phyloP scores from a whole-genome alignment of 2,329 filamentous ascomycete species.

The Fusarium tuaranense region DNA sequence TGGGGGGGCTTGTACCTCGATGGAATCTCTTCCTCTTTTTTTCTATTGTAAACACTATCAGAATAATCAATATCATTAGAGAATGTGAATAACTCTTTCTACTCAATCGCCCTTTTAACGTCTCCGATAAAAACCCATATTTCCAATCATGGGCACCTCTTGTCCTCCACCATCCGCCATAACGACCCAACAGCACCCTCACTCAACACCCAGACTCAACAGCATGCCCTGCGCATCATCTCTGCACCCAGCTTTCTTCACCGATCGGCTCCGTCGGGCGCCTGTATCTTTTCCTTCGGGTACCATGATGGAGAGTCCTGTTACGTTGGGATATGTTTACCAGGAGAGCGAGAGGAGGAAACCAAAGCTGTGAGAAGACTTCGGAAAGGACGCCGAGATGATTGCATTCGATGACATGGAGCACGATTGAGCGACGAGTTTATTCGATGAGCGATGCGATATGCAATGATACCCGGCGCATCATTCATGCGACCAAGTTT shows the following conservation, averaged over 20 bases:
- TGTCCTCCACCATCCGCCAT: constrained; percentile 22
- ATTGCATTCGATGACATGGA: neutral
- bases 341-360: constrained; percentile 55
- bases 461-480: constrained; percentile 8
- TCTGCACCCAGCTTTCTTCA: constrained; percentile 83
- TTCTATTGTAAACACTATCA: neutral
- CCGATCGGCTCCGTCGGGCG: constrained; percentile 68
- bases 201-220: constrained; percentile 12
- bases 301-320: constrained; percentile 55
- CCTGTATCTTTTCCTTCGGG: constrained; percentile 53
- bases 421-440: neutral
- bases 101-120: neutral
- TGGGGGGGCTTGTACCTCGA: constrained; percentile 21
- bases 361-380: constrained; percentile 50
- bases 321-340: constrained; percentile 72
- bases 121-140: neutral
- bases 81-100: constrained; percentile 24
- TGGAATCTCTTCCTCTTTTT: neutral
- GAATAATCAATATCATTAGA: neutral
- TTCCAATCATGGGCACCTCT: constrained; percentile 25
- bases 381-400: constrained; percentile 3
- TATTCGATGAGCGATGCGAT: neutral
- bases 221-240: constrained; percentile 58
- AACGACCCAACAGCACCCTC: constrained; percentile 21
- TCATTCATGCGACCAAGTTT: neutral